Evolutionary conservation across 2,329 filamentous ascomycete species (phyloP), one percentile per base, ranked within the genome.

Genomic region (Sphaerulina populicola): DNA sequence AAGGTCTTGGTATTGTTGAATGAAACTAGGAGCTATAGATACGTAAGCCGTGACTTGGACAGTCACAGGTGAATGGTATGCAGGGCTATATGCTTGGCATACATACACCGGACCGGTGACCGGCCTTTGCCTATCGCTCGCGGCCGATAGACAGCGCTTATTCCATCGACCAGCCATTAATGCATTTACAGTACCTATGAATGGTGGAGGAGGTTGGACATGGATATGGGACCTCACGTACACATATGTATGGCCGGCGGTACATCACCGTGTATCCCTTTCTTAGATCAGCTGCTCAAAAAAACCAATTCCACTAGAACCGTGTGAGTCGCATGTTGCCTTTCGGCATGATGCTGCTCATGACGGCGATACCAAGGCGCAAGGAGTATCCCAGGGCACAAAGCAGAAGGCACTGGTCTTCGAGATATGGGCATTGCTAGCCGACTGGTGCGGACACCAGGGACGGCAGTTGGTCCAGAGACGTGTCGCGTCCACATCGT

Each of bases 231-330:
- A 4, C 77, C 7, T 31, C 23, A 60, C 47, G 80, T 77, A 77
- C 77, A 80, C 69, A 75, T 74, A 64, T 80, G 77, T 23, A 64
- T 80, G 77, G 23, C 76, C 77, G 0, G 78, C 77, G 7, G 50
- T 45, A 60, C 79, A 80, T 77, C 77, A 80, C 33, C 70, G 69
- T 14, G 44, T 31, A 9, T 37, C 40, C 7, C 62, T 56, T 31
- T 71, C 56, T 6, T 49, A 64, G 0, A 45, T 54, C 15, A 79
- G 69, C 40, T 62, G 63, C 12, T 69, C 67, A 27, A 76, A 58
- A 58, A 15, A 75, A 1, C 71, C 74, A 18, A 77, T 64, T 0
- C 70, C 68, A 11, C 64, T 60, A 0, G 64, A 64, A 55, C 80
- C 71, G 59, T 49, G 52, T 37, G 49, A 62, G 49, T 6, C 53